These are phyloP conservation scores for Radiomyces spectabilis DNA, from an alignment of 192 early-diverging fungal species.

Conservation along the genomic window DNA sequence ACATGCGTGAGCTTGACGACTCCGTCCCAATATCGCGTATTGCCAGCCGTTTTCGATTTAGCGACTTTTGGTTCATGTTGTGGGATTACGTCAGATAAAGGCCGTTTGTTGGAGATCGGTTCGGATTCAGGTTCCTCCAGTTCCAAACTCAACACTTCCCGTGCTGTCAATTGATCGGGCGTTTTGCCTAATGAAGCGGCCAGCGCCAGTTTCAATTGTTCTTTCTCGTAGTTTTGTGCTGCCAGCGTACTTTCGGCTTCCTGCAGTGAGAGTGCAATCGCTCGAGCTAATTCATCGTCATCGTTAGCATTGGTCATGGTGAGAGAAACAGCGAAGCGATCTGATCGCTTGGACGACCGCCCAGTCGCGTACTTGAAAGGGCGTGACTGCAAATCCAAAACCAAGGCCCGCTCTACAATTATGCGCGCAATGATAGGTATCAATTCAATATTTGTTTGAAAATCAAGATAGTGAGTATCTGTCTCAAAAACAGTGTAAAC, in stretches of 20 bases:
- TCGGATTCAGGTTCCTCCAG: background rate
- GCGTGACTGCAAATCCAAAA: too few species aligned
- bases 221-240: constrained; percentile 9
- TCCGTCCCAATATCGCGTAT: constrained; percentile 15
- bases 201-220: constrained; percentile 19
- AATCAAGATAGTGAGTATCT: too few species aligned
- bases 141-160: constrained; percentile 9
- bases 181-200: constrained; percentile 28
- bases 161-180: constrained; percentile 15
- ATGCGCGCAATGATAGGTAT: too few species aligned
- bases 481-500: too few species aligned
- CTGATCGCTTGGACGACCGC: too few species aligned
- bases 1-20: constrained; percentile 27
- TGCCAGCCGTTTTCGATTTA: background rate
- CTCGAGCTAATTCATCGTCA: constrained; percentile 7
- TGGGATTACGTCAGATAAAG: background rate
- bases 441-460: too few species aligned
- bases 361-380: too few species aligned
- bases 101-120: background rate
- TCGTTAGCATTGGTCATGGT: constrained; percentile 1
- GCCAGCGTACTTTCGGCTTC: background rate
- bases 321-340: background rate
- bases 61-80: background rate
- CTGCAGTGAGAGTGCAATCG: constrained; percentile 15
- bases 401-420: too few species aligned